phyloP scores from a whole-genome alignment of 2,329 filamentous ascomycete genomes.

The Aspergillus bombycis region DNA sequence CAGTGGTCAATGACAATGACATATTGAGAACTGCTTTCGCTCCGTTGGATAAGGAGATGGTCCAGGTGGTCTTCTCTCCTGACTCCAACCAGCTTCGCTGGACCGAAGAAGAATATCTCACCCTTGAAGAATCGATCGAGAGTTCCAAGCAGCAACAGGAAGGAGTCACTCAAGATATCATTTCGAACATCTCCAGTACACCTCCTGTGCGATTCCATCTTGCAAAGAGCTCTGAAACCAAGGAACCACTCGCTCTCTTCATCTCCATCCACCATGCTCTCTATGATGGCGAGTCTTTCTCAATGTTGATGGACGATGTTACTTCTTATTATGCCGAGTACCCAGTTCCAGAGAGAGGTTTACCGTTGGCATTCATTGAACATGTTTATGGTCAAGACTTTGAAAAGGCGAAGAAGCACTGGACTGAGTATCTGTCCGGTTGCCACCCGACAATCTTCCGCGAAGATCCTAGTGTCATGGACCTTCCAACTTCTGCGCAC shows the following conservation, averaged over 20 bases:
- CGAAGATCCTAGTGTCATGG: slow-evolving; percentile 6
- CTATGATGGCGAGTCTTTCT: slow-evolving; percentile 41
- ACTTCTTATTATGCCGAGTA: slow-evolving; percentile 27
- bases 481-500: slow-evolving; percentile 15
- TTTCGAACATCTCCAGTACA: slow-evolving; percentile 26
- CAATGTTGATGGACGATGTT: slow-evolving; percentile 38
- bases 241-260: slow-evolving; percentile 25
- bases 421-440: slow-evolving; percentile 27
- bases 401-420: slow-evolving; percentile 31
- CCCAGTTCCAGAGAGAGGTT: slow-evolving; percentile 20
- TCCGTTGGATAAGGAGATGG: slow-evolving; percentile 37
- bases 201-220: slow-evolving; percentile 35
- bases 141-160: slow-evolving; percentile 13
- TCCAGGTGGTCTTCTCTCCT: slow-evolving; percentile 37
- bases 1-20: slow-evolving; percentile 35
- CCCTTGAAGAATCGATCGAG: slow-evolving; percentile 19
- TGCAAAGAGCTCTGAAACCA: slow-evolving; percentile 14
- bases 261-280: slow-evolving; percentile 43
- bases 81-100: slow-evolving; percentile 21
- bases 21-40: slow-evolving; percentile 46
- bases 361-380: slow-evolving; percentile 29
- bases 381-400: slow-evolving; percentile 30
- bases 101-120: slow-evolving; percentile 22
- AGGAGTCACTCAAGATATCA: slow-evolving; percentile 28
- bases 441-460: slow-evolving; percentile 28